Base-by-base conservation (phyloP, 441 rosid species). In the Gossypium trilobum region DNA sequence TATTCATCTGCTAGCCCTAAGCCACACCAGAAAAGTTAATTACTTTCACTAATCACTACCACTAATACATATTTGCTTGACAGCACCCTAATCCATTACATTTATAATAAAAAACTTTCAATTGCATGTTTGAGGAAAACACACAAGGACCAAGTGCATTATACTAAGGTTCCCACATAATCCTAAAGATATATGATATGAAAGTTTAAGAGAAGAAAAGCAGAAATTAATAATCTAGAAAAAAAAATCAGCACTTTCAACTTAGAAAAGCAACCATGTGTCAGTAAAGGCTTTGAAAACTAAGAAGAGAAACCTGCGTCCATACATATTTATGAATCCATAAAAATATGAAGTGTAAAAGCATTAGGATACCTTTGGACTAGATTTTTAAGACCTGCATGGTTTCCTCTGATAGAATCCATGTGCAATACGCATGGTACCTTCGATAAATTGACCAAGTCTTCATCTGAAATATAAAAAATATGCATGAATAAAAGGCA, bases 351-450 rank as follows among this genome's bases (percentile, higher is more conserved):
- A 68, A 55, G 56, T 9, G 20, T 33, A 66, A 72, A 76, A 62
- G 42, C 68, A 36, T 68, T 68, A 72, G 54, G 64, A 74, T 83
- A 86, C 92, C 89, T 86, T 76, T 88, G 92, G 61, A 86, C 75
- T 8, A 88, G 88, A 83, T 81, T 88, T 58, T 88, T 88, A 72
- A 88, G 90, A 42, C 92, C 90, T 14, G 85, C 82, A 46, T 87
- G 91, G 77, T 85, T 86, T 70, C 92, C 92, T 85, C 65, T 88
- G 16, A 88, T 83, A 59, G 92, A 88, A 79, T 88, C 92, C 92
- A 88, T 88, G 75, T 88, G 92, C 78, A 88, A 78, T 74, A 88
- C 83, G 75, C 92, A 88, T n/a, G 92, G 89, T 29, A 88, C 69
- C 68, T 79, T 86, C 48, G 70, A 72, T 29, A 82, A 77, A 76